Conservation (phyloP, 768 basidiomycete genomes). For the Filobasidium floriforme region DNA sequence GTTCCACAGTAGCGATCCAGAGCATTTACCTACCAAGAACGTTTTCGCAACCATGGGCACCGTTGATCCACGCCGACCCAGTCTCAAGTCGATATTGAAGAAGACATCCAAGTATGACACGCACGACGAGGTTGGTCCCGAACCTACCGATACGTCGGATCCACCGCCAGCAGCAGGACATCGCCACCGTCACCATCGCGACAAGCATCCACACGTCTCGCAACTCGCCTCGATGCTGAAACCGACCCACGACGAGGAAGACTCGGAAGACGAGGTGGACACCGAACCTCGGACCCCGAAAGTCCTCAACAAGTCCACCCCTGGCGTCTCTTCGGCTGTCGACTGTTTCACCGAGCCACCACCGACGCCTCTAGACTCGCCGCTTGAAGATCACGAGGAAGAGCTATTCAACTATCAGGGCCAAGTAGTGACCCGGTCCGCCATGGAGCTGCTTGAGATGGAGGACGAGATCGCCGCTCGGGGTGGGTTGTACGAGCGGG, state of each 20-base stretch:
- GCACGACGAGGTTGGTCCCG: background rate
- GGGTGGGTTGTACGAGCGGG: conserved; percentile 21
- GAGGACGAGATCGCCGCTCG: conserved; percentile 16
- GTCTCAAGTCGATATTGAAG: background rate
- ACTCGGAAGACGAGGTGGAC: background rate
- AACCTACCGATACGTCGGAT: background rate
- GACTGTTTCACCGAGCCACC: conserved; percentile 11
- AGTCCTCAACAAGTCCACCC: background rate
- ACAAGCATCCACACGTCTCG: too few species aligned
- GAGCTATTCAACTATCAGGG: conserved; percentile 22
- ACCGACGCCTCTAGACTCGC: background rate
- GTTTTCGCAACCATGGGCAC: too few species aligned
- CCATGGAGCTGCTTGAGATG: conserved; percentile 23
- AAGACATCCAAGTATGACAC: background rate
- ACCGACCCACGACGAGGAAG: background rate
- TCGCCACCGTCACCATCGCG: background rate
- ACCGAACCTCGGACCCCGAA: background rate
- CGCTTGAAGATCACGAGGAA: background rate
- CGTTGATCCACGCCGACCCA: too few species aligned
- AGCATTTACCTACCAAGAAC: too few species aligned
- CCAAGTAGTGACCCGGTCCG: conserved; percentile 21
- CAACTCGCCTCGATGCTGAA: background rate
- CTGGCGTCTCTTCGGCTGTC: background rate
- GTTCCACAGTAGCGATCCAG: too few species aligned
- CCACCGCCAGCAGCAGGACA: background rate